Conservation (phyloP, 345 rosid species). For the Abelmoschus esculentus region DNA sequence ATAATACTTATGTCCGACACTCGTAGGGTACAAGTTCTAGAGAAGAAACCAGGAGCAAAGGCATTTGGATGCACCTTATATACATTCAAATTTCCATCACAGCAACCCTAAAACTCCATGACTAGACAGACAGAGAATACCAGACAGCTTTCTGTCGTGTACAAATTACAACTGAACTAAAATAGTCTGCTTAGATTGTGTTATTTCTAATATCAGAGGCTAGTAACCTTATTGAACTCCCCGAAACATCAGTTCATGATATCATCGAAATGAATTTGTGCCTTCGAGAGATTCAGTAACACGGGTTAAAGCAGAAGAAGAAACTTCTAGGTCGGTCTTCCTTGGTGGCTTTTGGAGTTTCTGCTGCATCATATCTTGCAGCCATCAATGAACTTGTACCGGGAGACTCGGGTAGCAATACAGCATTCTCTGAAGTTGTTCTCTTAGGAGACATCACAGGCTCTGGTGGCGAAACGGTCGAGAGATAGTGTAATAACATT, state of each 20-base stretch:
- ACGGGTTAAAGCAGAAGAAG: slow-evolving; percentile 69
- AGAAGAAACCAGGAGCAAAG: slow-evolving; percentile 5
- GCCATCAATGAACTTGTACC: slow-evolving; percentile 84
- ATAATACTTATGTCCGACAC: not conserved
- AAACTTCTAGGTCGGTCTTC: slow-evolving; percentile 46
- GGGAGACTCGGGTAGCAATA: slow-evolving; percentile 74
- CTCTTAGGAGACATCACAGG: slow-evolving; percentile 44
- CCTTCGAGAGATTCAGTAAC: slow-evolving; percentile 30
- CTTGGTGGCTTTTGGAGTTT: slow-evolving; percentile 28
- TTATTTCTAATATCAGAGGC: slow-evolving; percentile 14
- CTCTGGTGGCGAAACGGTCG: slow-evolving; percentile 46
- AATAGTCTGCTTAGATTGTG: slow-evolving; percentile 1
- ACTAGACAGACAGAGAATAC: not conserved
- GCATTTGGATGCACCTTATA: slow-evolving; percentile 16
- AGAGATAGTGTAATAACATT: slow-evolving; percentile 71
- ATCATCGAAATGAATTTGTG: slow-evolving; percentile 12
- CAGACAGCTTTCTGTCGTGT: slow-evolving; percentile 3
- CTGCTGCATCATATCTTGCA: slow-evolving; percentile 39
- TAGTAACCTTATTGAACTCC: slow-evolving; percentile 20
- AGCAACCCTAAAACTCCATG: slow-evolving; percentile 7
- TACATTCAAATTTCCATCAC: slow-evolving; percentile 11
- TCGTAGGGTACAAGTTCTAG: not conserved
- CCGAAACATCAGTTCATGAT: slow-evolving; percentile 5
- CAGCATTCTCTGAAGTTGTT: slow-evolving; percentile 47
- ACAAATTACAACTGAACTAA: not conserved